These are phyloP conservation scores for Sarocladium brachiariae DNA, from an alignment of 2,329 filamentous ascomycete species.

Conservation along the genomic window DNA sequence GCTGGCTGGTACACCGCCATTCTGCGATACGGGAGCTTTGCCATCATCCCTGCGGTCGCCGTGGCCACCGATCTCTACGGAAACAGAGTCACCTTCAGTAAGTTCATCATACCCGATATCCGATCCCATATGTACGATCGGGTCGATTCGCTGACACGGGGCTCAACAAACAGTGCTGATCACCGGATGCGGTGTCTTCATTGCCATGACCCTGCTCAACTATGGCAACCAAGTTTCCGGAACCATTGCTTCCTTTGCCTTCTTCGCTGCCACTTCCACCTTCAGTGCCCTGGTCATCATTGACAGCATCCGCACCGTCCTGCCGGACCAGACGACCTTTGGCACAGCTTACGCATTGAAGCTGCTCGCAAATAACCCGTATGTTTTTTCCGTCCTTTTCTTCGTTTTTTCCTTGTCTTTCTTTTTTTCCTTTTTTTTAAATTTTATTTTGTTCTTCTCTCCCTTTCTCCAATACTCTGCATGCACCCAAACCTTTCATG, in stretches of 20 bases:
- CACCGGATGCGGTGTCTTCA: conserved; percentile 36
- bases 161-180: conserved; percentile 24
- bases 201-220: conserved; percentile 43
- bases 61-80: conserved; percentile 45
- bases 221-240: conserved; percentile 37
- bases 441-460: too few species aligned
- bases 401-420: too few species aligned
- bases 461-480: too few species aligned
- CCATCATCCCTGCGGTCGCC: conserved; percentile 44
- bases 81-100: conserved; percentile 31
- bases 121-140: too few species aligned
- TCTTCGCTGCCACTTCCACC: conserved; percentile 41
- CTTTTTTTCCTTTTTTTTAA: too few species aligned
- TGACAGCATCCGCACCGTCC: conserved; percentile 43
- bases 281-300: conserved; percentile 45
- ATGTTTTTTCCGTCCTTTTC: too few species aligned
- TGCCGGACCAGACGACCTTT: conserved; percentile 46
- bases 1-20: conserved; percentile 50
- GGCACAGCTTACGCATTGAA: conserved; percentile 46
- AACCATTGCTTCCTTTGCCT: conserved; percentile 45
- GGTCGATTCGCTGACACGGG: neutral
- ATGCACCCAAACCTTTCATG: too few species aligned
- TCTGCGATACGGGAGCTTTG: conserved; percentile 43
- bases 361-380: conserved; percentile 43
- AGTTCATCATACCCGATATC: too few species aligned